These are phyloP conservation scores for Nitzschia inconspicua DNA, from an alignment of 108 stramenopile genomes.

Conservation along the genomic window DNA sequence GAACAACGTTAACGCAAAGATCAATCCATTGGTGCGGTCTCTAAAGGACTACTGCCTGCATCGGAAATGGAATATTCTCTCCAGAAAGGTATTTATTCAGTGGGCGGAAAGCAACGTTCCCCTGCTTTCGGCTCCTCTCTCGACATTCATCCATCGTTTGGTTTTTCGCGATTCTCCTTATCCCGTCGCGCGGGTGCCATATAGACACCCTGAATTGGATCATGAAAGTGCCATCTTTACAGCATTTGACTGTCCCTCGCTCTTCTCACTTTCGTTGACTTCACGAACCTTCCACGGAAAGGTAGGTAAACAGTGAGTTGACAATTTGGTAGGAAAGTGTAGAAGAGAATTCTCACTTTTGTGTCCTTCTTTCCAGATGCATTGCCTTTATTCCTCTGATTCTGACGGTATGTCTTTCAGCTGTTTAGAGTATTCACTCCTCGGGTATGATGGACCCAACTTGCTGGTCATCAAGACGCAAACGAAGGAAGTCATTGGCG, in stretches of 20 bases:
- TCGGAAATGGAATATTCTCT: no score
- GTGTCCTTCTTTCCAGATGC: conserved; percentile 8
- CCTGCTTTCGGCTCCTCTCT: conserved; percentile 36
- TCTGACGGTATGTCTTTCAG: conserved; percentile 53
- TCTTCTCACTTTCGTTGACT: conserved; percentile 19
- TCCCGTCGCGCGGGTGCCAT: conserved; percentile 17
- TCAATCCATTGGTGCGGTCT: conserved; percentile 6
- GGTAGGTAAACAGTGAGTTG: conserved; percentile 13
- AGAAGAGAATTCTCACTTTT: conserved; percentile 24
- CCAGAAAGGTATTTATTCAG: conserved; percentile 20
- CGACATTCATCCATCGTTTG: conserved; percentile 43
- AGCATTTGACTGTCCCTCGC: not conserved
- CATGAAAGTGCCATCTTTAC: conserved; percentile 23
- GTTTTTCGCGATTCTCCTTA: conserved; percentile 31
- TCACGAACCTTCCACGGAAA: conserved; percentile 12
- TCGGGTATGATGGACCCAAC: conserved; percentile 55
- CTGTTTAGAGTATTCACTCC: conserved; percentile 32
- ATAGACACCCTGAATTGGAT: conserved; percentile 17
- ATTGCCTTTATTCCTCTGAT: conserved; percentile 51
- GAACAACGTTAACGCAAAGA: no score
- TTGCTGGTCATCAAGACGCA: conserved; percentile 37
- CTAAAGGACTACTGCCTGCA: no score
- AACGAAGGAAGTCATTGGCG: conserved; percentile 43
- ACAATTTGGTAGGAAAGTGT: not conserved
- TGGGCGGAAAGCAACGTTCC: conserved; percentile 52